A percentile compares a stretch with the other conserved stretches of the same genome.
phyloP scores from a whole-genome alignment of 148 eudicot species.

The Spergularia bocconei region DNA sequence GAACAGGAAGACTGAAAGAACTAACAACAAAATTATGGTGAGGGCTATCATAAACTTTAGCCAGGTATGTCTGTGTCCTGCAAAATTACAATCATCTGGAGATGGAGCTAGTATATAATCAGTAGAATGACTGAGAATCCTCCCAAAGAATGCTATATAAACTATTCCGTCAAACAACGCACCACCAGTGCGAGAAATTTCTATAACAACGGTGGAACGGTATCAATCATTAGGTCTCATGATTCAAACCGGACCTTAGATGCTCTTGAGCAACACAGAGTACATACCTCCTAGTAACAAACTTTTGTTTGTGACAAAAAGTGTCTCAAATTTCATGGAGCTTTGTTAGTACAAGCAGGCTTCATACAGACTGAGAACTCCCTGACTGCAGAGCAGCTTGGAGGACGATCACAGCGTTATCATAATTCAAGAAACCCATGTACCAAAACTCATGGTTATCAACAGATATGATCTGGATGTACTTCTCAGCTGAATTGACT shows the following conservation, averaged over 20 bases:
- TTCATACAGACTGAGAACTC: constrained; percentile 44
- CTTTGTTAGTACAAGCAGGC: not conserved
- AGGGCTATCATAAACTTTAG: constrained; percentile 17
- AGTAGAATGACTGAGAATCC: constrained; percentile 6
- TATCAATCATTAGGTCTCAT: not conserved
- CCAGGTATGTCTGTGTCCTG: constrained; percentile 19
- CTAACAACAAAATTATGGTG: not conserved
- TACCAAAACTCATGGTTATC: constrained; percentile 94
- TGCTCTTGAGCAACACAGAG: constrained; percentile 16
- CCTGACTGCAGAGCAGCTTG: constrained; percentile 46
- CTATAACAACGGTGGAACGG: not conserved
- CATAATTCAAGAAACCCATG: constrained; percentile 84
- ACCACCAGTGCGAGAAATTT: constrained; percentile 5
- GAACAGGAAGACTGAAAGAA: not conserved
- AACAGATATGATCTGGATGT: constrained; percentile 79
- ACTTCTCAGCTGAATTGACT: constrained; percentile 70
- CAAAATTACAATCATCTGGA: constrained; percentile 30
- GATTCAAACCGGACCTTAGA: constrained; percentile 12
- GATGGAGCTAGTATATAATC: constrained; percentile 19
- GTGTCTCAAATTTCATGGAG: not conserved
- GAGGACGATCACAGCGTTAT: constrained; percentile 53
- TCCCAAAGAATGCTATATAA: constrained; percentile 22
- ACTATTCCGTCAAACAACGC: constrained; percentile 12
- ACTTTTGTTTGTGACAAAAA: not conserved
- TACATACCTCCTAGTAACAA: constrained; percentile 6